Conservation (phyloP, 1,139 yeast species). For the Arxiozyma slooffiae region DNA sequence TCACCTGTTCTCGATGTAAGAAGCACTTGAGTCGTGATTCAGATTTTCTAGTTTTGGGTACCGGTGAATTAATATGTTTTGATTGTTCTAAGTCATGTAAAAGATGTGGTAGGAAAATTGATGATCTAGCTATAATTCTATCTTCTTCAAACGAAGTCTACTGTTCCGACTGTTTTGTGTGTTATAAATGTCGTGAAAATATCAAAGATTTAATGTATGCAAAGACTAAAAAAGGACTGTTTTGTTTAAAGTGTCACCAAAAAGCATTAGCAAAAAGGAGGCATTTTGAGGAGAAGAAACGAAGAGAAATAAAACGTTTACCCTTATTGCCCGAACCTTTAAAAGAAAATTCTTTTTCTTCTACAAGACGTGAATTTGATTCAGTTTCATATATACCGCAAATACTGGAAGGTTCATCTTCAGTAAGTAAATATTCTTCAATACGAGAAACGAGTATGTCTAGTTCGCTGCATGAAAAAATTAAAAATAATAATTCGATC, state of each 20-base stretch:
- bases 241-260: conserved; percentile 90
- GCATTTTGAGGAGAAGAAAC: conserved; percentile 34
- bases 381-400: too few relatives aligned
- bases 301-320: conserved; percentile 26
- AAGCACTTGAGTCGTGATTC: conserved; percentile 75
- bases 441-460: background rate
- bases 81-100: conserved; percentile 86
- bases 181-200: conserved; percentile 79
- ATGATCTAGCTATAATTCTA: conserved; percentile 73
- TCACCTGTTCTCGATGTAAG: conserved; percentile 77
- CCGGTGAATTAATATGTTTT: conserved; percentile 83
- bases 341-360: background rate
- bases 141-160: conserved; percentile 92
- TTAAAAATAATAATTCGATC: background rate
- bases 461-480: background rate
- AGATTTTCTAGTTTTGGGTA: conserved; percentile 81
- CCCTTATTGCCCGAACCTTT: conserved; percentile 24
- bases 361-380: background rate
- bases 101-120: conserved; percentile 81
- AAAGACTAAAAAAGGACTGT: conserved; percentile 84
- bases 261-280: conserved; percentile 43
- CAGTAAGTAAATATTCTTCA: background rate
- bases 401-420: conserved; percentile 11
- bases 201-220: conserved; percentile 90
- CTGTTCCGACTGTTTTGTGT: conserved; percentile 83